Evolutionary conservation across 2,329 filamentous ascomycete genomes (phyloP).

Genomic region (Metarhizium guizhouense): DNA sequence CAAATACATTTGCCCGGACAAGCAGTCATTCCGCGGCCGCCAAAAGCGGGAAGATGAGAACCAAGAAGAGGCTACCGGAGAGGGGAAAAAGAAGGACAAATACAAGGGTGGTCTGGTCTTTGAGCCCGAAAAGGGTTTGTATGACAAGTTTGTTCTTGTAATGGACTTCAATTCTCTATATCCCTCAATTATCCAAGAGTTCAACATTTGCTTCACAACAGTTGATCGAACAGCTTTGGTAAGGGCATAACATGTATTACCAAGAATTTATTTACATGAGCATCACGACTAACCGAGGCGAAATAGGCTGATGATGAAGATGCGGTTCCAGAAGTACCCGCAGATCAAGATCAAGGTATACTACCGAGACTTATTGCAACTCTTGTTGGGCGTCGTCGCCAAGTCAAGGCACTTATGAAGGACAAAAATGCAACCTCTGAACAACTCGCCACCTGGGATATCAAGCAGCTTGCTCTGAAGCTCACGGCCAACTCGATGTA

Average conservation of each 20-base stretch:
- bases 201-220: slow-evolving; percentile 98
- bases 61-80: slow-evolving; percentile 56
- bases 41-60: slow-evolving; percentile 64
- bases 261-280: not conserved
- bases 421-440: slow-evolving; percentile 78
- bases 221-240: slow-evolving; percentile 70
- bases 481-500: slow-evolving; percentile 99
- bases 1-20: slow-evolving; percentile 97
- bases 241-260: slow-evolving; percentile 24
- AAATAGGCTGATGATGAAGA: slow-evolving; percentile 62
- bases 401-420: slow-evolving; percentile 97
- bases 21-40: slow-evolving; percentile 71
- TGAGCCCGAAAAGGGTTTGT: slow-evolving; percentile 92
- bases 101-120: slow-evolving; percentile 98
- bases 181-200: slow-evolving; percentile 98
- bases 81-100: slow-evolving; percentile 96
- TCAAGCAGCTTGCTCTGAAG: slow-evolving; percentile 93
- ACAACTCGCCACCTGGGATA: slow-evolving; percentile 90
- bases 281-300: slow-evolving; percentile 9
- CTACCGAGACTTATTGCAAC: slow-evolving; percentile 86
- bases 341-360: slow-evolving; percentile 70
- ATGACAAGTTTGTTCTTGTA: slow-evolving; percentile 96
- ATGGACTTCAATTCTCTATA: slow-evolving; percentile 99
- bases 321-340: slow-evolving; percentile 77
- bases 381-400: slow-evolving; percentile 76